Conservation (phyloP, 2,329 filamentous ascomycete genomes). For the Ophiocordyceps sinensis region DNA sequence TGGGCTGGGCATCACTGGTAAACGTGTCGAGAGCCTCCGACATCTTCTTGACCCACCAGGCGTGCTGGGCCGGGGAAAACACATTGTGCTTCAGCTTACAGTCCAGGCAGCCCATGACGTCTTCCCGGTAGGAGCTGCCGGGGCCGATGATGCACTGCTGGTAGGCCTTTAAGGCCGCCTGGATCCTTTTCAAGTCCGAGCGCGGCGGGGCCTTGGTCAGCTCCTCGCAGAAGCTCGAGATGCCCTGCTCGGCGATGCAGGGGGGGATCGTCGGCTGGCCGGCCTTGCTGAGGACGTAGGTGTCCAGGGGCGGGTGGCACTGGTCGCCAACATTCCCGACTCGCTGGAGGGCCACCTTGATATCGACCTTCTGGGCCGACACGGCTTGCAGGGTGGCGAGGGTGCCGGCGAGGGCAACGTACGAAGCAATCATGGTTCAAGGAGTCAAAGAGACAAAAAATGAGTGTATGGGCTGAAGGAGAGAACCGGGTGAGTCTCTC, state of each 20-base stretch:
- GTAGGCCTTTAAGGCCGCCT: neutral
- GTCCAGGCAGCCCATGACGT: neutral
- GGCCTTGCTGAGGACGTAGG: neutral
- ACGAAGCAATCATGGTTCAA: neutral
- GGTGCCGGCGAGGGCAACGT: neutral
- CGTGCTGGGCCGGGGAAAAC: neutral
- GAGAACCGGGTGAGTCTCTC: too few relatives aligned
- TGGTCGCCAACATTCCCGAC: neutral
- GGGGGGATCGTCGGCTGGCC: neutral
- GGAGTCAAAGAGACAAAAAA: too few relatives aligned
- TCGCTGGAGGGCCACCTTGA: neutral
- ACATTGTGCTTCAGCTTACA: neutral
- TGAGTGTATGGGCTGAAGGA: too few relatives aligned
- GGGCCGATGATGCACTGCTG: neutral
- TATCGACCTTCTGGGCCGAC: neutral
- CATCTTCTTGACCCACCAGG: neutral
- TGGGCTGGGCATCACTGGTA: neutral
- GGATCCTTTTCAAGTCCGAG: neutral
- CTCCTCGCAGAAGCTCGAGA: neutral
- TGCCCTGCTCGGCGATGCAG: neutral
- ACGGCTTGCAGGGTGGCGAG: neutral
- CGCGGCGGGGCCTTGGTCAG: neutral
- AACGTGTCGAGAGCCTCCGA: neutral
- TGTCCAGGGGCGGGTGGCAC: neutral
- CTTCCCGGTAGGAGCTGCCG: neutral